Percentiles rank a stretch among this genome's conserved stretches.
phyloP scores from a whole-genome alignment of 2,329 filamentous ascomycete species.

The Arthrocladium fulminans region DNA sequence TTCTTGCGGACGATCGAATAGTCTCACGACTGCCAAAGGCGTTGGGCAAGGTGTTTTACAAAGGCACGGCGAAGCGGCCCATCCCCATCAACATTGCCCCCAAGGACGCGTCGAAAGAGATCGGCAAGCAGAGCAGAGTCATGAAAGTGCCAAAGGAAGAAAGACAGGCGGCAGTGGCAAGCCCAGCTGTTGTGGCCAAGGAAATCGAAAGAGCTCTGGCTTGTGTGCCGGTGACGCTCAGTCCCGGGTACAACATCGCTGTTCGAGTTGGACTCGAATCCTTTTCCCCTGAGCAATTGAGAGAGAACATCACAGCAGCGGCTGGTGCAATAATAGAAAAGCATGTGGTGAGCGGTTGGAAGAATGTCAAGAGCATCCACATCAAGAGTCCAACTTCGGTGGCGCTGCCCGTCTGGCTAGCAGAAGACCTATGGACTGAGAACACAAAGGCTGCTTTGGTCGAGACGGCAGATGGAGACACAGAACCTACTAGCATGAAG shows the following conservation, averaged over 20 bases:
- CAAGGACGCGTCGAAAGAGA: slow-evolving; percentile 49
- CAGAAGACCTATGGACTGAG: slow-evolving; percentile 83
- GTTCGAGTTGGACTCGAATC: slow-evolving; percentile 68
- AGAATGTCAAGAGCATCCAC: slow-evolving; percentile 73
- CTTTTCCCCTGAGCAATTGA: slow-evolving; percentile 66
- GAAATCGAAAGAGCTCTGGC: slow-evolving; percentile 72
- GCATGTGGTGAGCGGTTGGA: slow-evolving; percentile 78
- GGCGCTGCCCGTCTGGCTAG: slow-evolving; percentile 88
- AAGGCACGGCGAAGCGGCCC: slow-evolving; percentile 70
- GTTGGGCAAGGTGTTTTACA: slow-evolving; percentile 90
- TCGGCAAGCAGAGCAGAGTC: too few relatives aligned
- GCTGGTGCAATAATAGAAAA: slow-evolving; percentile 62
- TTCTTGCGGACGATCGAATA: slow-evolving; percentile 85
- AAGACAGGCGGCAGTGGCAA: slow-evolving; percentile 42
- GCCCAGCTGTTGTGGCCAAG: slow-evolving; percentile 59
- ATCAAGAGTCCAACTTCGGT: slow-evolving; percentile 85
- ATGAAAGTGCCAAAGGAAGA: slow-evolving; percentile 33
- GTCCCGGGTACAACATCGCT: slow-evolving; percentile 68
- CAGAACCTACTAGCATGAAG: slow-evolving; percentile 14
- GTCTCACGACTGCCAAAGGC: slow-evolving; percentile 60
- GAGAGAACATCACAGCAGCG: slow-evolving; percentile 71
- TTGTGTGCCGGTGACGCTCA: slow-evolving; percentile 71
- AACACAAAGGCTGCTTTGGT: slow-evolving; percentile 58
- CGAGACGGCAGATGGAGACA: slow-evolving; percentile 29
- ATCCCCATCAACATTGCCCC: slow-evolving; percentile 69